Conservation (phyloP, 257 asterid genomes). For the Solanum medicagineum region DNA sequence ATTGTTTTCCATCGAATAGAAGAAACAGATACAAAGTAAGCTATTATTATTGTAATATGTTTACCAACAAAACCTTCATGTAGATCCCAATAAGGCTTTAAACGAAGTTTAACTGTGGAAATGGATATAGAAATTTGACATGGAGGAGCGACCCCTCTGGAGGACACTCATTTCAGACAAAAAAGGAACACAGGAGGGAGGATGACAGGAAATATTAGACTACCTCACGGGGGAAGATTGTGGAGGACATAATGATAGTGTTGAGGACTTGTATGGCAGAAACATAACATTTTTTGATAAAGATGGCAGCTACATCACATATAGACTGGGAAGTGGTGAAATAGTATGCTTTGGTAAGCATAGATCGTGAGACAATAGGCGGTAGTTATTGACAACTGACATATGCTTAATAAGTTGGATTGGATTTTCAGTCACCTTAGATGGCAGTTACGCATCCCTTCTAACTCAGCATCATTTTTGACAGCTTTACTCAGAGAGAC, state of each 20-base stretch:
- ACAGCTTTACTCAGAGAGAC: conserved; percentile 79
- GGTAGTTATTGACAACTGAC: not conserved
- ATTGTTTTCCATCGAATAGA: not conserved
- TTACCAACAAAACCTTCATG: not conserved
- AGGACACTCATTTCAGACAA: not conserved
- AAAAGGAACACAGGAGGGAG: not conserved
- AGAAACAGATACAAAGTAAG: not conserved
- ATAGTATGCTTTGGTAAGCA: not conserved
- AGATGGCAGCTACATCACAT: not conserved
- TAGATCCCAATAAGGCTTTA: not conserved
- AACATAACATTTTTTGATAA: not conserved
- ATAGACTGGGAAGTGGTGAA: not conserved
- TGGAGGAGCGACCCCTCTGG: not conserved
- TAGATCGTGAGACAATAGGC: not conserved
- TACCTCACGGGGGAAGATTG: not conserved
- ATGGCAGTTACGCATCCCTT: conserved; percentile 87
- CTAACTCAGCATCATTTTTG: conserved; percentile 86
- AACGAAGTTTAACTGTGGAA: not conserved
- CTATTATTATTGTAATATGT: not conserved
- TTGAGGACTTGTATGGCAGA: not conserved
- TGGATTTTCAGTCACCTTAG: conserved; percentile 45
- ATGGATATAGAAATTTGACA: not conserved
- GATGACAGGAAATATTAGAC: not conserved
- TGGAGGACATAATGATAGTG: not conserved
- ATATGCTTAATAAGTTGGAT: not conserved